These are phyloP conservation scores for Fusarium sp. DNA, from an alignment of 2,329 filamentous ascomycete genomes.

Conservation along the genomic window DNA sequence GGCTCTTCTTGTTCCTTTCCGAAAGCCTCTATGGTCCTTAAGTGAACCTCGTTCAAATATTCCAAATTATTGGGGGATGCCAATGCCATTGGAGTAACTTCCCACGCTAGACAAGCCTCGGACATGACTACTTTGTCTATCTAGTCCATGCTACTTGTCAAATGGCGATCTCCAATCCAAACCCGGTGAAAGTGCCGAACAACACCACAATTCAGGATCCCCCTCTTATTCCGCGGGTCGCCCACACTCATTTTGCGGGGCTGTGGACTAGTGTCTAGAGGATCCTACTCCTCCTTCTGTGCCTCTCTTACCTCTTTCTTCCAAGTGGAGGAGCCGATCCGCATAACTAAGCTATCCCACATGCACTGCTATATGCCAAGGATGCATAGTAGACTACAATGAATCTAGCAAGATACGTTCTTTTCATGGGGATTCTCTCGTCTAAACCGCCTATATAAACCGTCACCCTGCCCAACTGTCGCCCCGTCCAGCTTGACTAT, in stretches of 20 bases:
- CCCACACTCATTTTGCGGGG: constrained; percentile 35
- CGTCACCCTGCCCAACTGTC: neutral
- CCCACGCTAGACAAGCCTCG: constrained; percentile 18
- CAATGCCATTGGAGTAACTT: neutral
- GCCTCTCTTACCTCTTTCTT: neutral
- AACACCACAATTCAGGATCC: constrained; percentile 25
- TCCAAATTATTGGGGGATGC: neutral
- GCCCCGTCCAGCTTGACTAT: neutral
- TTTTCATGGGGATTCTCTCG: neutral
- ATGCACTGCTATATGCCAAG: neutral
- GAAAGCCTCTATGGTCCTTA: neutral
- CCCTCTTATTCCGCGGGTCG: constrained; percentile 26
- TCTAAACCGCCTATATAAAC: constrained; percentile 30
- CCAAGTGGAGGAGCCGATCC: constrained; percentile 13
- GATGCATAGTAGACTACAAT: constrained; percentile 2
- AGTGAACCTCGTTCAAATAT: neutral
- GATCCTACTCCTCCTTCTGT: constrained; percentile 1
- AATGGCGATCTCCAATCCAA: constrained; percentile 8
- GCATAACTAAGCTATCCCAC: constrained; percentile 9
- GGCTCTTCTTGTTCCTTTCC: neutral
- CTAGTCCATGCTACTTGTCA: constrained; percentile 3
- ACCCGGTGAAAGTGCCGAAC: constrained; percentile 30
- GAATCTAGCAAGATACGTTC: constrained; percentile 1
- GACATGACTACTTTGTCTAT: constrained; percentile 11
- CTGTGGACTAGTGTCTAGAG: neutral